Base-by-base conservation (phyloP, 768 basidiomycete species). In the Gymnopilus dilepis region DNA sequence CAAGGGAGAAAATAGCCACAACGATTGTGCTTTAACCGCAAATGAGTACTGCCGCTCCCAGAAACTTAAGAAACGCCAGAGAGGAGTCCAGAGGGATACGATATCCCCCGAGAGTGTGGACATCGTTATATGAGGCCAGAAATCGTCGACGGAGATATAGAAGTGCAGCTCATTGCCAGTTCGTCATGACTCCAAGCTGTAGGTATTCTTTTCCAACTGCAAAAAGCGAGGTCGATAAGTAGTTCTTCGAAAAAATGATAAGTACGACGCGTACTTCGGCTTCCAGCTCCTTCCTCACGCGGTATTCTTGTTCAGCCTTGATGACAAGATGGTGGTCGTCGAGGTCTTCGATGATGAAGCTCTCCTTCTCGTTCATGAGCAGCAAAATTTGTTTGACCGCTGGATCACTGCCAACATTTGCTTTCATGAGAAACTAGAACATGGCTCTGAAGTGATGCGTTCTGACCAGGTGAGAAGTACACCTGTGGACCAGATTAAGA, bases 331-430 rank as follows among this genome's bases (percentile, higher is more conserved):
- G 92, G 63, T 86, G 84, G 66, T 94, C 91, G 70, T 95, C 94
- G 24, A 95, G 73, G 68, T 95, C 94, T 67, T 94, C 90, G 62
- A 95, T 91, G 64, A 95, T 88, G 72, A 95, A 95, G 56, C 81
- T 84, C 8, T 85, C 80, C 69, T 84, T 88, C 69, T 94, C 91
- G 70, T 95, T 91, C 88, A 95, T 86, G 33, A 86, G 78, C 54
- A 94, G 78, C 34, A 95, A 80, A 58, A 95, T 93, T 71, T 94
- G 92, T 74, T 95, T 95, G 61, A 95, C 94, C 1, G 92, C 93
- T 1, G 92, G 86, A 72, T 95, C 94, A 70, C 94, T 94, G 68
- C 24, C 3, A 15, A 19, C 34, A 24, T 28, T 48, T 31, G 40
- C 38, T 60, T 26, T 54, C 24, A 56, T 53, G 34, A 41, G 28